These are phyloP conservation scores for Nicotiana tabacum DNA, from an alignment of 257 asterid species.

Conservation along the genomic window DNA sequence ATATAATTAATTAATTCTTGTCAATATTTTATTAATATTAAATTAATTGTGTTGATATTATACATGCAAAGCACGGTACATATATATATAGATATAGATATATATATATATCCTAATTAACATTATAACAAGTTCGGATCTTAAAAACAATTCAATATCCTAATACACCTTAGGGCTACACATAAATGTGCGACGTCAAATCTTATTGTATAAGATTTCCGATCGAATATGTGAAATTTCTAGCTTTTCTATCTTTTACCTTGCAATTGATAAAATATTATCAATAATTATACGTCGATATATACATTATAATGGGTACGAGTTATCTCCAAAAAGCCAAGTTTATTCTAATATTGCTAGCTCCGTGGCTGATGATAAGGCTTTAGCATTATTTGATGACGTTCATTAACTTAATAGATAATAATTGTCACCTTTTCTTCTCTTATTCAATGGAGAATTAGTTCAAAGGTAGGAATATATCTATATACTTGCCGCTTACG, in stretches of 20 bases:
- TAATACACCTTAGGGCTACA: neutral
- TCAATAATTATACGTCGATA: neutral
- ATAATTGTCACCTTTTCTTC: constrained; percentile 16
- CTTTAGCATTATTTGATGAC: constrained; percentile 10
- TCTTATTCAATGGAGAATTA: constrained; percentile 48
- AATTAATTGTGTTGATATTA: too few relatives aligned
- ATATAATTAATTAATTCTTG: too few relatives aligned
- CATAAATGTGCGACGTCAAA: neutral
- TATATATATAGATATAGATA: too few relatives aligned
- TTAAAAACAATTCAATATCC: neutral
- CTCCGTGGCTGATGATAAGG: constrained; percentile 7
- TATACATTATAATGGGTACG: neutral
- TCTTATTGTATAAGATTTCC: neutral
- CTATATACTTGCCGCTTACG: constrained; percentile 44
- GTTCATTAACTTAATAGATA: neutral
- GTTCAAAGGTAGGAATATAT: constrained; percentile 34
- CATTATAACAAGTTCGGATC: too few relatives aligned
- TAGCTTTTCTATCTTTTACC: too few relatives aligned
- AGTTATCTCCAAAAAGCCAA: constrained; percentile 8
- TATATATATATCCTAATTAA: too few relatives aligned
- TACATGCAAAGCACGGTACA: too few relatives aligned
- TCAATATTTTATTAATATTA: too few relatives aligned
- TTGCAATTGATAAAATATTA: neutral
- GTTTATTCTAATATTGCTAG: constrained; percentile 10
- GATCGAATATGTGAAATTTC: neutral